Percentiles rank a stretch among this genome's conserved stretches.
Evolutionary conservation across 805 yeast genomes (phyloP).

Genomic region (Cyberlindnera maritima): DNA sequence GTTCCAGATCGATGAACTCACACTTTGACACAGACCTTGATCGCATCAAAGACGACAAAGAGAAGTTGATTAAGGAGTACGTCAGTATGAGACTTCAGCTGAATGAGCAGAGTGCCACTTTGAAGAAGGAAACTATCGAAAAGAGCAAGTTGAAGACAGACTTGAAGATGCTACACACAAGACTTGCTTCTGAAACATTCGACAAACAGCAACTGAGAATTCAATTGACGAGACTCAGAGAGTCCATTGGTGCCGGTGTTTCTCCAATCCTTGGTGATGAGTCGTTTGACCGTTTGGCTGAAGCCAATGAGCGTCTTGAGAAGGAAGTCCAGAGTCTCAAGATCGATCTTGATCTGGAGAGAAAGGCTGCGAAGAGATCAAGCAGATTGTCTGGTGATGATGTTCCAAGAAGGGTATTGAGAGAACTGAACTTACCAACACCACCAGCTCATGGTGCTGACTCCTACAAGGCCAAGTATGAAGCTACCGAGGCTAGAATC

Average conservation of each 20-base stretch:
- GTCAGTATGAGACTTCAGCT: slow-evolving; percentile 47
- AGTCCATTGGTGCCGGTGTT: slow-evolving; percentile 16
- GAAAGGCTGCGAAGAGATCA: slow-evolving; percentile 49
- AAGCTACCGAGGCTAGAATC: slow-evolving; percentile 43
- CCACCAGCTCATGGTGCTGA: slow-evolving; percentile 18
- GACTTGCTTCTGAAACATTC: slow-evolving; percentile 62
- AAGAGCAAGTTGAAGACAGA: slow-evolving; percentile 52
- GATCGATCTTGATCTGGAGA: slow-evolving; percentile 49
- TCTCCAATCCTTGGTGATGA: slow-evolving; percentile 26
- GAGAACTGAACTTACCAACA: slow-evolving; percentile 14
- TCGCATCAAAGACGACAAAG: slow-evolving; percentile 26
- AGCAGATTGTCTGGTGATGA: slow-evolving; percentile 40
- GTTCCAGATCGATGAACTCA: slow-evolving; percentile 22
- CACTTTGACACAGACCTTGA: slow-evolving; percentile 24
- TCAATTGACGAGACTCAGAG: slow-evolving; percentile 36
- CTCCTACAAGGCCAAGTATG: slow-evolving; percentile 40
- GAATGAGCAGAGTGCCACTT: slow-evolving; percentile 47
- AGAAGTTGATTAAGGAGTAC: slow-evolving; percentile 36
- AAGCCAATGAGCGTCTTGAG: slow-evolving; percentile 30
- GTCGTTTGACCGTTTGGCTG: slow-evolving; percentile 17
- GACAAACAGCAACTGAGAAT: slow-evolving; percentile 50
- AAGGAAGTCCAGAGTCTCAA: slow-evolving; percentile 48
- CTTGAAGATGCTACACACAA: slow-evolving; percentile 54
- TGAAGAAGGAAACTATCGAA: slow-evolving; percentile 44
- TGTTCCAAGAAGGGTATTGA: slow-evolving; percentile 37